Percentiles rank a stretch among this genome's conserved stretches.
Conservation (phyloP, 2,329 filamentous ascomycete species). For the Pezicula radicicola region DNA sequence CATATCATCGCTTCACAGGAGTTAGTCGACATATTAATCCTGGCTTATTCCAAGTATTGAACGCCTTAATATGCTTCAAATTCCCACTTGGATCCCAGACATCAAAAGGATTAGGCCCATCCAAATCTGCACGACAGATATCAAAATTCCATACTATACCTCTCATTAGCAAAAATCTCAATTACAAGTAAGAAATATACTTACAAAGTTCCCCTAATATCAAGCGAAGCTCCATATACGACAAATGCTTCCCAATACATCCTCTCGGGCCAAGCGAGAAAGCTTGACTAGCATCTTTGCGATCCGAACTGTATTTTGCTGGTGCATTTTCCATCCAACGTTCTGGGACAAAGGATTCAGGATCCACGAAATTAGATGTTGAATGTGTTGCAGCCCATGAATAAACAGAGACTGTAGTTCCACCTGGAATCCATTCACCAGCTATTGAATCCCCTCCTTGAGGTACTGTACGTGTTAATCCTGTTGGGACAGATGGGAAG, state of each 20-base stretch:
- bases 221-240: constrained; percentile 3
- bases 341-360: constrained; percentile 33
- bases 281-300: constrained; percentile 1
- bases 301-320: not conserved
- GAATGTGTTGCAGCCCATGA: not conserved
- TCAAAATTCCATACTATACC: no score
- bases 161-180: no score
- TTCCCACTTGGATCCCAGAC: no score
- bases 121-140: no score
- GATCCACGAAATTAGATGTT: constrained; percentile 16
- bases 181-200: no score
- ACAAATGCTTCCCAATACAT: constrained; percentile 11
- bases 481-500: constrained; percentile 35
- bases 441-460: constrained; percentile 5
- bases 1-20: no score
- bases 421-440: constrained; percentile 17
- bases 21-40: no score
- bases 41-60: no score
- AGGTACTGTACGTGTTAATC: constrained; percentile 17
- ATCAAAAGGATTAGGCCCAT: no score
- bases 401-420: constrained; percentile 10
- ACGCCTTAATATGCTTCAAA: no score
- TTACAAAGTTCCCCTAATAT: not conserved
- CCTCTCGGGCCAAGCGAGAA: constrained; percentile 5
- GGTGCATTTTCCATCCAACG: constrained; percentile 29